A percentile compares a stretch with the other conserved stretches of the same genome.
Conservation (phyloP, 805 yeast species). For the Tetrapisispora arboricola region DNA sequence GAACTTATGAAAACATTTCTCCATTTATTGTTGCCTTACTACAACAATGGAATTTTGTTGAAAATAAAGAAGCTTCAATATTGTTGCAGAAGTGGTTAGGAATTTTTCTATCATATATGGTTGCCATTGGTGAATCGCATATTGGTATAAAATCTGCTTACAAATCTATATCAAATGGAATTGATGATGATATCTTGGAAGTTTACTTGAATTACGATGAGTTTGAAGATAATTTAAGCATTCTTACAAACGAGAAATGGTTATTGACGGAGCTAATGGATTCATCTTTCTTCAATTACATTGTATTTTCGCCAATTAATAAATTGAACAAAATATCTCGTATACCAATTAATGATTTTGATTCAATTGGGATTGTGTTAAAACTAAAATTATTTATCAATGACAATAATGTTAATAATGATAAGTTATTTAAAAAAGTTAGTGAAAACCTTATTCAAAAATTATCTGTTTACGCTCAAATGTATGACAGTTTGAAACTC, state of each 20-base stretch:
- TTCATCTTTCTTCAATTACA: slow-evolving; percentile 29
- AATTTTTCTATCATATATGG: slow-evolving; percentile 37
- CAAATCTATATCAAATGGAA: slow-evolving; percentile 4
- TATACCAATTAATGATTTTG: slow-evolving; percentile 38
- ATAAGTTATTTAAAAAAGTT: slow-evolving; percentile 16
- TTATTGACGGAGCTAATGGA: slow-evolving; percentile 12
- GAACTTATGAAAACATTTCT: slow-evolving; percentile 32
- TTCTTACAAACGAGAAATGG: slow-evolving; percentile 7
- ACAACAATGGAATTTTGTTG: slow-evolving; percentile 61
- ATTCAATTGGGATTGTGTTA: slow-evolving; percentile 36
- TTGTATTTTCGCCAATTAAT: slow-evolving; percentile 26
- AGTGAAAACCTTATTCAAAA: slow-evolving; percentile 34
- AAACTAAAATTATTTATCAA: slow-evolving; percentile 30
- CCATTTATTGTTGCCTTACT: slow-evolving; percentile 47
- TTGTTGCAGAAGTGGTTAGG: slow-evolving; percentile 40
- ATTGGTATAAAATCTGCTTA: slow-evolving; percentile 10
- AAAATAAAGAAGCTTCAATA: slow-evolving; percentile 18
- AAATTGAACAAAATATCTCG: slow-evolving; percentile 24
- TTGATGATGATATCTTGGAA: not conserved
- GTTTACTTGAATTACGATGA: slow-evolving; percentile 15
- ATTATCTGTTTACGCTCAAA: slow-evolving; percentile 33
- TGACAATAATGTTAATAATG: slow-evolving; percentile 15
- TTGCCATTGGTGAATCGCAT: slow-evolving; percentile 52
- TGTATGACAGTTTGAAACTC: slow-evolving; percentile 5
- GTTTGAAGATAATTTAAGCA: slow-evolving; percentile 2